Base-by-base conservation (phyloP, 2,329 filamentous ascomycete genomes). In the Tolypocladium sp. region DNA sequence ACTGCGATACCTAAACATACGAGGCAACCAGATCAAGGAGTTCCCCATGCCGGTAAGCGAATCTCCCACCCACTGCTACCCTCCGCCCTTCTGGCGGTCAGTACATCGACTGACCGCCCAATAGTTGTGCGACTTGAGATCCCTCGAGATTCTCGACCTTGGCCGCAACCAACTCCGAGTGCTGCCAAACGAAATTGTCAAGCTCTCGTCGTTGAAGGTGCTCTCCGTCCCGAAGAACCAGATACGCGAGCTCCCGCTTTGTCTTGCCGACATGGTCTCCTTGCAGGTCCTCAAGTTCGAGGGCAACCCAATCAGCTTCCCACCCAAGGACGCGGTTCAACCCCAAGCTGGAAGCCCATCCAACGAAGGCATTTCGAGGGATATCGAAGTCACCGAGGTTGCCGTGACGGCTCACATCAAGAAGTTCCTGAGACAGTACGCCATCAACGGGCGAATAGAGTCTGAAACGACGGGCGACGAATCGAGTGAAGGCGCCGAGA, bases 141-240 rank as follows among this genome's bases (percentile, higher is more conserved):
- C 91, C 40, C 83, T 97, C 58, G 92, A 97, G 74, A 96, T 97
- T 60, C 83, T 97, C 62, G 93, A 97, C 74, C 82, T 97, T 58
- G 92, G 92, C 71, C 85, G 90, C 66, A 97, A 97, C 71, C 91
- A 89, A 71, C 86, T 97, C 62, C 84, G 83, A 55, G 78, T 83
- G 12, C 81, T 97, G 2, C 92, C 93, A 0, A 84, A 87, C 54
- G 89, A 92, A 58, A 90, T 97, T 62, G 84, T 83, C 61, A 91
- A 87, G 68, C 79, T 97, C 67, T 87, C 87, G 6, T 96, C 91
- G 2, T 78, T 97, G 63, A 95, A 96, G 69, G 92, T 97, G 20
- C 79, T 97, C 58, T 92, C 92, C 2, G 83, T 97, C 41, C 89
- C 90, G 65, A 90, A 90, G 69, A 97, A 97, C 71, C 85, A 88